Evolutionary conservation across 768 basidiomycete genomes (phyloP).

Genomic region (Boletus pseudo-olivaceus): DNA sequence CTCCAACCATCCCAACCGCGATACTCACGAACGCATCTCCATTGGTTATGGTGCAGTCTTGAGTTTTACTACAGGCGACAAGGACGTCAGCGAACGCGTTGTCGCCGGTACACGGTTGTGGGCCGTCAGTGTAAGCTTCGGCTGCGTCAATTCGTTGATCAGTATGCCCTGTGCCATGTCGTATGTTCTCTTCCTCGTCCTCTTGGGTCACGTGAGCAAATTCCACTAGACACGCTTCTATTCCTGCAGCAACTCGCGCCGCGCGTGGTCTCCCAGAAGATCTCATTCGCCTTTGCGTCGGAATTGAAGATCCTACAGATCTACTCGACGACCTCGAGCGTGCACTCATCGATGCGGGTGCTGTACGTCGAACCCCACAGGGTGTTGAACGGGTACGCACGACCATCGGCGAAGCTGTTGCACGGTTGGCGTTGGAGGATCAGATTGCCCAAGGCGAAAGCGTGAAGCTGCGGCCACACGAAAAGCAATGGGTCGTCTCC

Average conservation of each 20-base stretch:
- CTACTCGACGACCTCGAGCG: slow-evolving; percentile 93
- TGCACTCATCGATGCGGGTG: slow-evolving; percentile 88
- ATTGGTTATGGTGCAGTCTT: slow-evolving; percentile 91
- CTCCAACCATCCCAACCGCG: slow-evolving; percentile 72
- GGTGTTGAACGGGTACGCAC: slow-evolving; percentile 40
- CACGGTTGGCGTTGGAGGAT: slow-evolving; percentile 52
- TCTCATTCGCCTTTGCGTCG: slow-evolving; percentile 95
- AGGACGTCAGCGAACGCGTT: slow-evolving; percentile 84
- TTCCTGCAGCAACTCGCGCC: slow-evolving; percentile 93
- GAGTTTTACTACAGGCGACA: slow-evolving; percentile 92
- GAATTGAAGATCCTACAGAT: slow-evolving; percentile 93
- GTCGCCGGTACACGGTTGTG: slow-evolving; percentile 91
- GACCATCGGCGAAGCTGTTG: slow-evolving; percentile 62
- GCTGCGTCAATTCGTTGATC: slow-evolving; percentile 96
- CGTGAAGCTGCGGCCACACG: slow-evolving; percentile 14
- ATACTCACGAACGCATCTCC: slow-evolving; percentile 88
- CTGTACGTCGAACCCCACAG: slow-evolving; percentile 57
- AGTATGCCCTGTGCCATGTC: slow-evolving; percentile 99
- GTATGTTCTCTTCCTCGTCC: slow-evolving; percentile 51
- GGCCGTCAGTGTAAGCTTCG: slow-evolving; percentile 98
- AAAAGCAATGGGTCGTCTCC: slow-evolving; percentile 80
- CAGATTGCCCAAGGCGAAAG: slow-evolving; percentile 8
- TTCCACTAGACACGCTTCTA: slow-evolving; percentile 79
- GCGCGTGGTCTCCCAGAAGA: slow-evolving; percentile 97
- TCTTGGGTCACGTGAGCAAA: neutral